Conservation (phyloP, 805 yeast genomes). For the Candida germanica region DNA sequence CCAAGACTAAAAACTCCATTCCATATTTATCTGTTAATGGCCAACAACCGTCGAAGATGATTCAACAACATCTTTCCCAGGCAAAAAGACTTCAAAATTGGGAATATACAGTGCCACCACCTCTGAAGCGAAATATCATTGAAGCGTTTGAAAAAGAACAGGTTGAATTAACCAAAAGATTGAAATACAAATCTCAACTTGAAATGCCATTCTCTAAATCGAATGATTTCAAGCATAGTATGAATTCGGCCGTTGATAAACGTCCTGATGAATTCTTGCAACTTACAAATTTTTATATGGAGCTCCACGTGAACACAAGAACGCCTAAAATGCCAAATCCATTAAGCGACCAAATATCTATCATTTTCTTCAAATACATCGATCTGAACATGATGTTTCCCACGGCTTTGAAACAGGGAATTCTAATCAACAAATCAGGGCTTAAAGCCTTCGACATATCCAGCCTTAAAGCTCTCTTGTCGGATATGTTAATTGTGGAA, state of each 20-base stretch:
- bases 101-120: constrained; percentile 50
- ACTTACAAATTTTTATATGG: constrained; percentile 61
- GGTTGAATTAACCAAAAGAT: constrained; percentile 14
- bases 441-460: neutral
- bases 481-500: neutral
- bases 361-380: constrained; percentile 64
- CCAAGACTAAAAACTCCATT: constrained; percentile 3
- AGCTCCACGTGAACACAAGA: constrained; percentile 62
- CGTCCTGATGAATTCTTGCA: constrained; percentile 41
- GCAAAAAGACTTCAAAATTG: constrained; percentile 21
- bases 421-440: constrained; percentile 12
- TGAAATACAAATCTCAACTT: constrained; percentile 46
- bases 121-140: constrained; percentile 38
- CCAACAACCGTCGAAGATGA: neutral
- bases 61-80: neutral
- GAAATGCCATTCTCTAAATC: constrained; percentile 44
- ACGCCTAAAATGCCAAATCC: constrained; percentile 63
- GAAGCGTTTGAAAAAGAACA: constrained; percentile 27
- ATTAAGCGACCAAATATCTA: constrained; percentile 48
- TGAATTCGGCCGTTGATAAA: constrained; percentile 27
- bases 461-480: neutral
- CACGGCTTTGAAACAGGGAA: constrained; percentile 13
- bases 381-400: constrained; percentile 23
- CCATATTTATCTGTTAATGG: constrained; percentile 1
- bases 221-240: constrained; percentile 35